A percentile compares a stretch with the other conserved stretches of the same genome.
phyloP scores from a whole-genome alignment of 2,329 filamentous ascomycete genomes.

The Pezicula neosporulosa region DNA sequence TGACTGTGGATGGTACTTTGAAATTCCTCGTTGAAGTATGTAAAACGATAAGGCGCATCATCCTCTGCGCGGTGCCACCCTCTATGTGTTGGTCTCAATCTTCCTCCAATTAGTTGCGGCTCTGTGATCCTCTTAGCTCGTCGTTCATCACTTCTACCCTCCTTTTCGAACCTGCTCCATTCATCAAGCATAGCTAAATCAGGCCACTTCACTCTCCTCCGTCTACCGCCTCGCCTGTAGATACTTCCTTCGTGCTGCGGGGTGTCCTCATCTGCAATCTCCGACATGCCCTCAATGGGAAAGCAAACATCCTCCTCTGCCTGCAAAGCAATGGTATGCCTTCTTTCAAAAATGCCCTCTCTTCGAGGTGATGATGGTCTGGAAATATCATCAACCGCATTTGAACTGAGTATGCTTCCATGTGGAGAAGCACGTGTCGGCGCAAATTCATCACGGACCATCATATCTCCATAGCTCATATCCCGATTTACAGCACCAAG shows the following conservation, averaged over 20 bases:
- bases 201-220: conserved; percentile 76
- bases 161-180: conserved; percentile 88
- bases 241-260: conserved; percentile 43
- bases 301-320: conserved; percentile 92
- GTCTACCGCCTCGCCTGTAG: conserved; percentile 27
- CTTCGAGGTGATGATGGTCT: conserved; percentile 15
- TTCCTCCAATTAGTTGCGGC: conserved; percentile 85
- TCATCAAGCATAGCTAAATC: conserved; percentile 81
- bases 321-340: conserved; percentile 57
- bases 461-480: conserved; percentile 63
- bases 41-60: conserved; percentile 90
- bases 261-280: conserved; percentile 74
- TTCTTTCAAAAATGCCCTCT: conserved; percentile 30
- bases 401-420: conserved; percentile 14
- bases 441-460: conserved; percentile 64
- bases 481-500: conserved; percentile 46
- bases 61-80: conserved; percentile 87
- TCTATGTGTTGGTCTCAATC: conserved; percentile 74
- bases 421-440: conserved; percentile 11
- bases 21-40: conserved; percentile 98
- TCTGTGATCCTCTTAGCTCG: conserved; percentile 91
- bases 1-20: conserved; percentile 95
- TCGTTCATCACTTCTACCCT: conserved; percentile 76
- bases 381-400: conserved; percentile 29
- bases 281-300: conserved; percentile 73